Conservation (phyloP, 2,329 filamentous ascomycete genomes). For the Gremmenia infestans region DNA sequence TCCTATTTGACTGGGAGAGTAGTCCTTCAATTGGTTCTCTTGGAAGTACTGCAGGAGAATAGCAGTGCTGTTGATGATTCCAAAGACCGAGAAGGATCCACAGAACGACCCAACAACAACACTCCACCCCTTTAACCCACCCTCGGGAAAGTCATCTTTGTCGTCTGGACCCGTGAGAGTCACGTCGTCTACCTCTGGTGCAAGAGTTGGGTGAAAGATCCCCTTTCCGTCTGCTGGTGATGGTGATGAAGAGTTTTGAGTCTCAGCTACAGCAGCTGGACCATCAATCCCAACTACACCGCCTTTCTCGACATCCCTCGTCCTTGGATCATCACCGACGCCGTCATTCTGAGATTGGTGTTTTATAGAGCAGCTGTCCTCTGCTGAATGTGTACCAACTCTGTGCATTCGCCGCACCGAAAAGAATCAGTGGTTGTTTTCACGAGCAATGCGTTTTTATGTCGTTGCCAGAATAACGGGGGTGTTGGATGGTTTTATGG, state of each 20-base stretch:
- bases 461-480: not conserved
- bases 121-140: slow-evolving; percentile 57
- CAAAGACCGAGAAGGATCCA: slow-evolving; percentile 56
- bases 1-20: slow-evolving; percentile 54
- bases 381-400: slow-evolving; percentile 30
- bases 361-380: slow-evolving; percentile 39
- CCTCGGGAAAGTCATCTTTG: slow-evolving; percentile 54
- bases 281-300: slow-evolving; percentile 6
- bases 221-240: slow-evolving; percentile 10
- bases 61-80: slow-evolving; percentile 58
- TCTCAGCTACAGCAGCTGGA: slow-evolving; percentile 8
- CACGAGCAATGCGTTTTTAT: not conserved
- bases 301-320: slow-evolving; percentile 16
- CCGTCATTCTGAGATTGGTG: slow-evolving; percentile 18
- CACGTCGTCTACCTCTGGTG: slow-evolving; percentile 11
- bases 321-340: not conserved
- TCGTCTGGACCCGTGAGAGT: slow-evolving; percentile 17
- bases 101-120: slow-evolving; percentile 63
- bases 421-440: not conserved
- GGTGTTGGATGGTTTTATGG: not conserved
- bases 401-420: slow-evolving; percentile 31
- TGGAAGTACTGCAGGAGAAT: slow-evolving; percentile 59
- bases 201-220: slow-evolving; percentile 2
- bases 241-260: not conserved
- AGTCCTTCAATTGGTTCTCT: slow-evolving; percentile 53